phyloP scores from a whole-genome alignment of 345 rosid species.

The Acer campestre region DNA sequence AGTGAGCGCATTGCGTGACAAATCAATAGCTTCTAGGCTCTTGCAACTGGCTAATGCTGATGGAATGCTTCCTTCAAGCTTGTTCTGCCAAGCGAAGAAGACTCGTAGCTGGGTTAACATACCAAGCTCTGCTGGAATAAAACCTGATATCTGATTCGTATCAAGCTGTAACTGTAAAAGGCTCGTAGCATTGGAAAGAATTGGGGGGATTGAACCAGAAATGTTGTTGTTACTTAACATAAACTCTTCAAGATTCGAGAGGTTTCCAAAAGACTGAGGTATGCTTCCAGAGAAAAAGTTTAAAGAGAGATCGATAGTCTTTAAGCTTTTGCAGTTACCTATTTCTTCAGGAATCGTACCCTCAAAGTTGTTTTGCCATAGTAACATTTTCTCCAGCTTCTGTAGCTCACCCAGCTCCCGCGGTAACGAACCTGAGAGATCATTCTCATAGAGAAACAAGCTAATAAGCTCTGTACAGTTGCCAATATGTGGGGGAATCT shows the following conservation, averaged over 20 bases:
- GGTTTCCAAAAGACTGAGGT: slow-evolving; percentile 64
- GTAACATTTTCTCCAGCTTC: slow-evolving; percentile 61
- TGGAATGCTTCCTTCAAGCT: slow-evolving; percentile 75
- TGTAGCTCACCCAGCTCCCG: slow-evolving; percentile 53
- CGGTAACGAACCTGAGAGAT: slow-evolving; percentile 69
- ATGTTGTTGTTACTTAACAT: slow-evolving; percentile 86
- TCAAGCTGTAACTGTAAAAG: slow-evolving; percentile 81
- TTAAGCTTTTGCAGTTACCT: slow-evolving; percentile 69
- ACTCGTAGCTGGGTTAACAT: slow-evolving; percentile 58
- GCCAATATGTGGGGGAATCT: slow-evolving; percentile 68
- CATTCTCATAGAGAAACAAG: slow-evolving; percentile 75
- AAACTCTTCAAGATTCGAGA: slow-evolving; percentile 69
- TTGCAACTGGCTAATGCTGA: slow-evolving; percentile 55
- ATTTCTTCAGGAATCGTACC: slow-evolving; percentile 76
- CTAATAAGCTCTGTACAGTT: slow-evolving; percentile 69
- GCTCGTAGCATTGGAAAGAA: slow-evolving; percentile 57
- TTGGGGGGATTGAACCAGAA: slow-evolving; percentile 74
- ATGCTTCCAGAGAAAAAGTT: slow-evolving; percentile 75
- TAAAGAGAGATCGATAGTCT: slow-evolving; percentile 71
- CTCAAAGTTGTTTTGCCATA: slow-evolving; percentile 73
- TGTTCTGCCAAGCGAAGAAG: slow-evolving; percentile 85
- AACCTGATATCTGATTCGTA: slow-evolving; percentile 70
- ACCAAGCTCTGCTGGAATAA: slow-evolving; percentile 74
- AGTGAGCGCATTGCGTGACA: slow-evolving; percentile 71
- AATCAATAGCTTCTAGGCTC: slow-evolving; percentile 66